Evolutionary conservation across 2,329 filamentous ascomycete genomes (phyloP).

Genomic region (Neocatenulostroma microsporum): DNA sequence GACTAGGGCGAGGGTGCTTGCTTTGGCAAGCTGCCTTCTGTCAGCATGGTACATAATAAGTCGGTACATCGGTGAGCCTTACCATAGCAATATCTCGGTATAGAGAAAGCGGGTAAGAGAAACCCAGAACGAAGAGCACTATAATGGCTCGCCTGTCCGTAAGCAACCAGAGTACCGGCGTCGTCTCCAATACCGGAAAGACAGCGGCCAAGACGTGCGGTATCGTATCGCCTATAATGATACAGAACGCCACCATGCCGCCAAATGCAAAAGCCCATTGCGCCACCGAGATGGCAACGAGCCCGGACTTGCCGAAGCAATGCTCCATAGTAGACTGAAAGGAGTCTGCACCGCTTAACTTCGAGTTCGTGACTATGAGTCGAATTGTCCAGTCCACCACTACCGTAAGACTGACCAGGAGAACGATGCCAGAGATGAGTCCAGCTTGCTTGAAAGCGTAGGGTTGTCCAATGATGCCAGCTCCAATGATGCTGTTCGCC

Average conservation of each 20-base stretch:
- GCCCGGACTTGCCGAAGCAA: conserved; percentile 81
- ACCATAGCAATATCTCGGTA: conserved; percentile 98
- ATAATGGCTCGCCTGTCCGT: conserved; percentile 78
- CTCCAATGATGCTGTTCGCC: conserved; percentile 94
- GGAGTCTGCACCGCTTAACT: conserved; percentile 84
- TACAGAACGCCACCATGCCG: conserved; percentile 96
- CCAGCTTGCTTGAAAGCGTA: conserved; percentile 95
- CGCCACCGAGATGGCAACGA: conserved; percentile 83
- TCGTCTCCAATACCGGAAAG: conserved; percentile 65
- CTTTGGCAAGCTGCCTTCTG: conserved; percentile 72
- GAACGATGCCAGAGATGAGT: conserved; percentile 66
- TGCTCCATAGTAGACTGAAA: conserved; percentile 95
- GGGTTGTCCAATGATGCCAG: conserved; percentile 69
- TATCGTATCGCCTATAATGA: conserved; percentile 95
- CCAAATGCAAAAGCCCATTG: conserved; percentile 99
- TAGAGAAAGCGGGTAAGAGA: conserved; percentile 85
- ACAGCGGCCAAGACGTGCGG: conserved; percentile 78
- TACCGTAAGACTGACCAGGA: conserved; percentile 72
- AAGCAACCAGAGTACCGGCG: conserved; percentile 73
- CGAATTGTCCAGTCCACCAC: conserved; percentile 96
- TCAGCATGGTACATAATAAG: neutral
- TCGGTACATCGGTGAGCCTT: too few relatives aligned
- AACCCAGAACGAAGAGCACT: conserved; percentile 72
- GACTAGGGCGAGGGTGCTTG: conserved; percentile 82
- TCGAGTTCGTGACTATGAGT: conserved; percentile 94